Conservation (phyloP, 2,329 filamentous ascomycete species). For the Dothistroma pini region DNA sequence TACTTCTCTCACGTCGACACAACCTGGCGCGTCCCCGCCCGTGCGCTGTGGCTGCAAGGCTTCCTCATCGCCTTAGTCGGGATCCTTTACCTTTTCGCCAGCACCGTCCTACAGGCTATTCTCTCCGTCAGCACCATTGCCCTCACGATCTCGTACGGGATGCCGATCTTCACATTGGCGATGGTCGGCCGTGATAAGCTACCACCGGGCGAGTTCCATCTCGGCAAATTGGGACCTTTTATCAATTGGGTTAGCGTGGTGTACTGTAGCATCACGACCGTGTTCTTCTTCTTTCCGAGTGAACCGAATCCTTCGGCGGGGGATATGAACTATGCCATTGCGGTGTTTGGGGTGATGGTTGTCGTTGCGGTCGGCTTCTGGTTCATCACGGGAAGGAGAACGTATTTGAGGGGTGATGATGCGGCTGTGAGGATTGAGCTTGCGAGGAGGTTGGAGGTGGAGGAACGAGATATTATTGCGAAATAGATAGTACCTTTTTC, state of each 20-base stretch:
- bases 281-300: constrained; percentile 55
- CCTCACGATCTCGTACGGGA: constrained; percentile 42
- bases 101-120: constrained; percentile 44
- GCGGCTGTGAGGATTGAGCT: constrained; percentile 23
- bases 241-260: constrained; percentile 46
- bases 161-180: constrained; percentile 39
- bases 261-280: constrained; percentile 51
- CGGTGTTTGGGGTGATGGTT: constrained; percentile 55
- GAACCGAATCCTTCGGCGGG: constrained; percentile 43
- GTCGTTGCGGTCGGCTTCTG: constrained; percentile 51
- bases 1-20: constrained; percentile 41
- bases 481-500: too few relatives aligned
- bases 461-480: neutral
- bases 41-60: constrained; percentile 53
- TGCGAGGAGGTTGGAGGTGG: constrained; percentile 16
- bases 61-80: constrained; percentile 48
- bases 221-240: constrained; percentile 38
- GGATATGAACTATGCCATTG: constrained; percentile 59
- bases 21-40: constrained; percentile 52
- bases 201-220: constrained; percentile 42
- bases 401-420: constrained; percentile 32
- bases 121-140: constrained; percentile 43
- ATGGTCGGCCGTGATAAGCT: constrained; percentile 52
- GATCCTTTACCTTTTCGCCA: constrained; percentile 42
- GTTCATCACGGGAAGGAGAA: constrained; percentile 46